Conservation (phyloP, 768 basidiomycete genomes). For the Calocybe gangraenosa region DNA sequence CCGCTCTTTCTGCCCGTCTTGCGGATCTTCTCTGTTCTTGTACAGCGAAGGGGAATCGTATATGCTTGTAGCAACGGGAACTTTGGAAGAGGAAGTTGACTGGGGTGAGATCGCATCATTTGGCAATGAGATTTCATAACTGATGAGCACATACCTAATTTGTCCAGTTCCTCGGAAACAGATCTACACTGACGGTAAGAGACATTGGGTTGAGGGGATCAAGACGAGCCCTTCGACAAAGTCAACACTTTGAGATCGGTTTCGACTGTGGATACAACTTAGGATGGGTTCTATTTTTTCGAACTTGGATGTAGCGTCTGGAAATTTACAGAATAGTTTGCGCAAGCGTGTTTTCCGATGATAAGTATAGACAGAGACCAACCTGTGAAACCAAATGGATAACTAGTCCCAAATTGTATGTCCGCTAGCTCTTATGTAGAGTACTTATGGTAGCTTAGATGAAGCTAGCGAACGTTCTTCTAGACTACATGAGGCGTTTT, state of each 20-base stretch:
- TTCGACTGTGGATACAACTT: too few relatives aligned
- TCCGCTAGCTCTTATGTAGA: too few relatives aligned
- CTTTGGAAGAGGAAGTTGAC: slow-evolving; percentile 24
- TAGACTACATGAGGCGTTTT: too few relatives aligned
- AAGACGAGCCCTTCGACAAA: slow-evolving; percentile 14
- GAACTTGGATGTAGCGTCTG: too few relatives aligned
- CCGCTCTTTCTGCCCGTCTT: slow-evolving; percentile 24
- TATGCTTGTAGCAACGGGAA: slow-evolving; percentile 24
- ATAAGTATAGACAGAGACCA: background rate
- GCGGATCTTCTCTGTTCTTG: slow-evolving; percentile 23
- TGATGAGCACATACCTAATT: background rate
- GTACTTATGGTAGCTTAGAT: too few relatives aligned
- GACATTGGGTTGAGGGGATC: slow-evolving; percentile 22
- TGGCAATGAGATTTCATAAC: background rate
- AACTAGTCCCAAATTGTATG: too few relatives aligned
- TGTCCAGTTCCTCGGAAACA: slow-evolving; percentile 24
- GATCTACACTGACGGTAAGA: slow-evolving; percentile 20
- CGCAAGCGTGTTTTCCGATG: too few relatives aligned
- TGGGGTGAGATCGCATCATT: slow-evolving; percentile 23
- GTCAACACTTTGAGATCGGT: slow-evolving; percentile 8
- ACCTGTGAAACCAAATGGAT: background rate
- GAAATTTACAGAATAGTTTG: too few relatives aligned
- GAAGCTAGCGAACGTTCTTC: too few relatives aligned
- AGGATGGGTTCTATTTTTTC: too few relatives aligned
- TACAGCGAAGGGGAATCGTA: slow-evolving; percentile 12